Conservation (phyloP, 305 asterid genomes). For the Fraxinus sp. region DNA sequence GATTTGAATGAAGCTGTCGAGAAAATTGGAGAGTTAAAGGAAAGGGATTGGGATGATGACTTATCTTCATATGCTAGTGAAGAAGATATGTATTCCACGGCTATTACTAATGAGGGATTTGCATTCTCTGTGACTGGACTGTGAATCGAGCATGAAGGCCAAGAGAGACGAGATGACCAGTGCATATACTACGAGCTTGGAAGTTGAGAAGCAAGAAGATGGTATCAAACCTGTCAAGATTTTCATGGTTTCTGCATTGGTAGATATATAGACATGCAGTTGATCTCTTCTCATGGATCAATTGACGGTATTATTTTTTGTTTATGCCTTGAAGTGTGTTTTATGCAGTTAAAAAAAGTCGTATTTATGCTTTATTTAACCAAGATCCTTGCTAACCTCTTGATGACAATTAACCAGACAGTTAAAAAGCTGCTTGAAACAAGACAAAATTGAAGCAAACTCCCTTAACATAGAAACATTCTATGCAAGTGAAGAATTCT, state of each 20-base stretch:
- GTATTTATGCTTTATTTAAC: not conserved
- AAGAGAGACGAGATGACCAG: not conserved
- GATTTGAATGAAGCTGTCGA: conserved; percentile 34
- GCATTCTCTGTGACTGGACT: conserved; percentile 16
- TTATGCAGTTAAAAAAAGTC: not conserved
- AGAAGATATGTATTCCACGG: conserved; percentile 28
- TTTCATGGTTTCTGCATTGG: not conserved
- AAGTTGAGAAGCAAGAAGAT: not conserved
- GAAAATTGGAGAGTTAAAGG: conserved; percentile 36
- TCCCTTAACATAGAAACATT: not conserved
- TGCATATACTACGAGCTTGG: not conserved
- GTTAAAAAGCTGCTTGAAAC: not conserved
- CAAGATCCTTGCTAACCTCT: not conserved
- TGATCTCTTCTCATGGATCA: not conserved
- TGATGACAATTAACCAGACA: not conserved
- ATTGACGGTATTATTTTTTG: not conserved
- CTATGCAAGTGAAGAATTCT: not conserved
- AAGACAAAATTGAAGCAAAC: not conserved
- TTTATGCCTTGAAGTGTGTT: not conserved
- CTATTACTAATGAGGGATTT: conserved; percentile 30
- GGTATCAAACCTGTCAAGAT: not conserved
- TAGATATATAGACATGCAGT: not conserved
- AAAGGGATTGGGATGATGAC: conserved; percentile 29
- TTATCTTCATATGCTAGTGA: conserved; percentile 29
- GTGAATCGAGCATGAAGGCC: not conserved